Evolutionary conservation across 2,329 filamentous ascomycete genomes (phyloP), one percentile per base, ranked within the genome.

Genomic region (Emydomyces testavorans): DNA sequence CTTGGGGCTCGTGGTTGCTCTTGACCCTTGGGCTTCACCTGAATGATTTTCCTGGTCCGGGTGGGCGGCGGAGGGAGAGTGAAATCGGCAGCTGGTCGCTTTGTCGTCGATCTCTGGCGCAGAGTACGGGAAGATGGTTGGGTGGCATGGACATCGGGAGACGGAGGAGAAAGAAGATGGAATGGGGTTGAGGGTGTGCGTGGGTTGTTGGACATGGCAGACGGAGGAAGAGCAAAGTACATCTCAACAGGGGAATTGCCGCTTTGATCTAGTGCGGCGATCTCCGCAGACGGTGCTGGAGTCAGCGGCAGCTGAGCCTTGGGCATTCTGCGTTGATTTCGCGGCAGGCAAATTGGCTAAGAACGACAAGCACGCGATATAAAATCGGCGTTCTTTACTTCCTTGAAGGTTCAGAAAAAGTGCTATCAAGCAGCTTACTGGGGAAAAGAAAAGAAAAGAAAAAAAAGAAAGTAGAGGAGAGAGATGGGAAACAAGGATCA

Each of bases 21-120:
- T 46, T 62, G 63, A 2, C 62, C 61, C 51, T 72, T 71, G 8
- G 79, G 90, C 66, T 94, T 94, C 89, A 96, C 94, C 68, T 96
- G 90, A 50, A 96, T 96, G 62, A 98, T 96, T 70, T 93, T 96
- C 59, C 90, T 82, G 35, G 87, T 85, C 53, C 90, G 76, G 2
- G 89, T 94, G 0, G 92, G 92, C 13, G 90, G 92, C 7, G 92
- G 92, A 16, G 92, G 92, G 13, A 98, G 76, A 7, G 84, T 77
- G 63, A 94, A 93, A 23, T 67, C 64, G 26, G 66, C 64, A 51
- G 69, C 56, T 18, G 67, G 60, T 32, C 65, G 60, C 58, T 73
- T 68, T 56, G 60, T 51, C 50, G 57, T 61, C 57, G 58, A 57
- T 58, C 58, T 49, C 55, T 58, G 62, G 46, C 53, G 61, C 49